Evolutionary conservation across 2,329 filamentous ascomycete species (phyloP).

Genomic region (Cladosporium sphaerospermum): DNA sequence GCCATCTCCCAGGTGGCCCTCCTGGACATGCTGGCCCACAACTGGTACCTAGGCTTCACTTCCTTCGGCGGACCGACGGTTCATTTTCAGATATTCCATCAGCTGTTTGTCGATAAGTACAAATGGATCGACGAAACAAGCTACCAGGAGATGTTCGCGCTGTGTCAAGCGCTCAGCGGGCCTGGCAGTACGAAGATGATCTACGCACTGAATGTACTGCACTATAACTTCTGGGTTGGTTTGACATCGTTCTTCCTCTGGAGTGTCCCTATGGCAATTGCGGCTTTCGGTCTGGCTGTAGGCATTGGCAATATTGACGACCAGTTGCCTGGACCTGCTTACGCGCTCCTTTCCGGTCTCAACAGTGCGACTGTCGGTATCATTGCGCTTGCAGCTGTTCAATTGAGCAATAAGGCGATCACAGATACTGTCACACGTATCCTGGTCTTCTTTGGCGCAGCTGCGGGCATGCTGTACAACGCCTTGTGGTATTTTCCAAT

Average conservation of each 20-base stretch:
- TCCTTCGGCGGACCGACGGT: slow-evolving; percentile 53
- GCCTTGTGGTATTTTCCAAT: slow-evolving; percentile 70
- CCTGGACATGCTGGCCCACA: slow-evolving; percentile 20
- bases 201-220: slow-evolving; percentile 61
- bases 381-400: slow-evolving; percentile 62
- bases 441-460: slow-evolving; percentile 57
- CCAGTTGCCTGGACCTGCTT: slow-evolving; percentile 55
- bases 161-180: slow-evolving; percentile 62
- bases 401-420: slow-evolving; percentile 58
- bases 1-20: background rate
- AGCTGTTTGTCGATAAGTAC: slow-evolving; percentile 53
- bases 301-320: slow-evolving; percentile 57
- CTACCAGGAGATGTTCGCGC: slow-evolving; percentile 66
- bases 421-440: slow-evolving; percentile 57
- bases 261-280: slow-evolving; percentile 63
- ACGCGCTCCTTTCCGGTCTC: slow-evolving; percentile 64
- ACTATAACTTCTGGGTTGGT: slow-evolving; percentile 53
- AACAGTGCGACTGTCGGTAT: slow-evolving; percentile 69
- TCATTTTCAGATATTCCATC: slow-evolving; percentile 62
- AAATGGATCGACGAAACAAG: slow-evolving; percentile 65
- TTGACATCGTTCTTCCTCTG: slow-evolving; percentile 57
- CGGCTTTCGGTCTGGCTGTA: slow-evolving; percentile 62
- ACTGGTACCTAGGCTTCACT: slow-evolving; percentile 21
- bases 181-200: slow-evolving; percentile 68
- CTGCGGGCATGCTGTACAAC: slow-evolving; percentile 63